phyloP scores from a whole-genome alignment of 768 basidiomycete genomes.

The Cytidiella melzeri region DNA sequence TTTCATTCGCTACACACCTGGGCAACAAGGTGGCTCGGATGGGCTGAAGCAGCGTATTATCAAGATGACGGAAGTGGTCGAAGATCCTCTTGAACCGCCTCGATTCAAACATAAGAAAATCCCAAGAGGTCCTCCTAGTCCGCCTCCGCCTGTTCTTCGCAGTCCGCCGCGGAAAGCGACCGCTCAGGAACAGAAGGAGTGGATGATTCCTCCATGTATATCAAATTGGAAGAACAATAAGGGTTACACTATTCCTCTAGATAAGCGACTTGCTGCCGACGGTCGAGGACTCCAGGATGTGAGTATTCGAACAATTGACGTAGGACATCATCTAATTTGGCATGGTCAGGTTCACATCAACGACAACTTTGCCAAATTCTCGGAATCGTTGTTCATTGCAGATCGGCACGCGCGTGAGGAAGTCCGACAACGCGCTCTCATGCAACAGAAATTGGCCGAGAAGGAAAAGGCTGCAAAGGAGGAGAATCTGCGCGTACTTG shows the following conservation, averaged over 20 bases:
- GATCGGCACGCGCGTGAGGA: conserved; percentile 98
- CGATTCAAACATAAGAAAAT: conserved; percentile 99
- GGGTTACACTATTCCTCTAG: conserved; percentile 97
- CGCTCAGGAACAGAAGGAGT: conserved; percentile 97
- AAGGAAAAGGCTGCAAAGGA: conserved; percentile 98
- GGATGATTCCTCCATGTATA: conserved; percentile 99
- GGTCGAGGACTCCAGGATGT: conserved; percentile 98
- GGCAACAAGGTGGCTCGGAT: conserved; percentile 67
- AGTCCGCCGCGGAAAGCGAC: conserved; percentile 96
- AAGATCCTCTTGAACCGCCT: conserved; percentile 96
- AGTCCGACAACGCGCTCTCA: conserved; percentile 90
- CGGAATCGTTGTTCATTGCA: conserved; percentile 91
- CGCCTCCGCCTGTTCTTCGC: conserved; percentile 91
- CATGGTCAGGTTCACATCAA: conserved; percentile 84
- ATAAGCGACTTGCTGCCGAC: conserved; percentile 96
- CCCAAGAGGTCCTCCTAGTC: conserved; percentile 91
- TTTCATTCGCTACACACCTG: conserved; percentile 96
- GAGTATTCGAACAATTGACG: conserved; percentile 26
- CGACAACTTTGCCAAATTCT: conserved; percentile 98
- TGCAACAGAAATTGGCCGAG: conserved; percentile 98
- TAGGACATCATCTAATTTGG: background rate
- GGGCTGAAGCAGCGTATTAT: conserved; percentile 92
- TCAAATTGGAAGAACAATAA: conserved; percentile 99
- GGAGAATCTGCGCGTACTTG: conserved; percentile 88
- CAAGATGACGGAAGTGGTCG: conserved; percentile 97